Base-by-base conservation (phyloP, 2,329 filamentous ascomycete genomes). In the Fusarium avenaceum region DNA sequence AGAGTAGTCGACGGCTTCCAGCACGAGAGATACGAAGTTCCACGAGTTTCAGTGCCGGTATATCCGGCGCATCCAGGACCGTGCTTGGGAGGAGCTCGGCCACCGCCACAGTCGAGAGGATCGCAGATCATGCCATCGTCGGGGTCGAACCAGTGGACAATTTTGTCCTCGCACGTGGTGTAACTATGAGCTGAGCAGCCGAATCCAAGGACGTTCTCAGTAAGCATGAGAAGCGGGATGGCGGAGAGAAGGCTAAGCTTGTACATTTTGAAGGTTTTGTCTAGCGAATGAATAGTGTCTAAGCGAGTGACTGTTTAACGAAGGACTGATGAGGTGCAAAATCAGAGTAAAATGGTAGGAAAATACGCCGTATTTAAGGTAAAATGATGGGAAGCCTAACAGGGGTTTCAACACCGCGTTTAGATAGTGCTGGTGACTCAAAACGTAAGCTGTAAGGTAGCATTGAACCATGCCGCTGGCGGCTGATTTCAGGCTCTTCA, bases 81-180 rank as follows among this genome's bases (percentile, higher is more conserved):
- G 33, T 79, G 81, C 75, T 83, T 86, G 30, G 81, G 80, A 1
- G 84, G 84, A 22, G 84, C 85, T 46, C 81, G 80, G 15, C 85
- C 85, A 46, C 85, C 85, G 30, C 85, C 85, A 66, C 85, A 87
- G 78, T 87, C 84, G 49, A 84, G 78, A 63, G 82, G 73, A 15
- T 81, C 78, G 77, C 85, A 87, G 69, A 86, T 78, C 72, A 86
- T 83, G 63, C 84, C 84, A 42, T 78, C 84, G 44, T 77, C 80
- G 1, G 85, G 85, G 26, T 85, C 83, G 68, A 82, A 86, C 71
- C 71, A 76, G 30, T 75, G 73, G 1, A 73, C 73, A 24, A 75
- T 75, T n/a, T 53, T 57, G 11, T 75, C 72, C 2, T 61, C 52
- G 43, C 69, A 72, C 24, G 50, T 60, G 14, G 65, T 69, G 24